Evolutionary conservation across 1,139 yeast species (phyloP), one percentile per base, ranked within the genome.

Genomic region (Hemisphaericaspora xylanilytica): DNA sequence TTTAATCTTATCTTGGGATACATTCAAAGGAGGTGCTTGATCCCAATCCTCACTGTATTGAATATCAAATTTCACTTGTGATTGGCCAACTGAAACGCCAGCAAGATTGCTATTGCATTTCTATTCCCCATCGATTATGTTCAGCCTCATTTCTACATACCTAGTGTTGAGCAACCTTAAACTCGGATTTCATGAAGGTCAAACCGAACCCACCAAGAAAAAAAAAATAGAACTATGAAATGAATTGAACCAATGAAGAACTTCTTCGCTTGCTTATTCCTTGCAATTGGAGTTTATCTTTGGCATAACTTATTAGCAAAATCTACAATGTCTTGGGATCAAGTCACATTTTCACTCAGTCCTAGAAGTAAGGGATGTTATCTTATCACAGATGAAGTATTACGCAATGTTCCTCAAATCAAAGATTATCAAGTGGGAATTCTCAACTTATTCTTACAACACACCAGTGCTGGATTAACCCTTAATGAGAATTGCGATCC

Each of bases 401-500:
- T 72, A 16, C 35, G 52, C 6, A 67, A 74, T 25, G 55, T 85
- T 5, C 90, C 90, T 2, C 81, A 81, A 48, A 59, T 85, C 45
- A 68, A 67, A 42, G 58, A 76, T 32, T 80, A 76, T 59, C 75
- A 80, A 53, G 63, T 83, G 9, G 95, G 95, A 2, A 63, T 77
- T 33, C 59, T 84, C 44, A 75, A 85, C 52, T 60, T 85, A 28
- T 85, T 85, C 55, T 63, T 85, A 37, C 87, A 83, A 55, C 95
- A 85, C 57, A 85, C 95, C 2, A 80, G 87, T 17, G 90, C 90
- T 3, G 94, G 83, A 0, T 58, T 85, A 36, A 80, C 89, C 0
- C 61, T 85, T 44, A 85, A 85, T 55, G 95, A 85, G 57, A 85
- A 85, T 55, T 85, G 81, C 65, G 95, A 85, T 52, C 79, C 88